Percentiles rank a stretch among this genome's conserved stretches.
Evolutionary conservation across 139 green algal species (phyloP).

Genomic region (Pseudopediastrum boryanum): DNA sequence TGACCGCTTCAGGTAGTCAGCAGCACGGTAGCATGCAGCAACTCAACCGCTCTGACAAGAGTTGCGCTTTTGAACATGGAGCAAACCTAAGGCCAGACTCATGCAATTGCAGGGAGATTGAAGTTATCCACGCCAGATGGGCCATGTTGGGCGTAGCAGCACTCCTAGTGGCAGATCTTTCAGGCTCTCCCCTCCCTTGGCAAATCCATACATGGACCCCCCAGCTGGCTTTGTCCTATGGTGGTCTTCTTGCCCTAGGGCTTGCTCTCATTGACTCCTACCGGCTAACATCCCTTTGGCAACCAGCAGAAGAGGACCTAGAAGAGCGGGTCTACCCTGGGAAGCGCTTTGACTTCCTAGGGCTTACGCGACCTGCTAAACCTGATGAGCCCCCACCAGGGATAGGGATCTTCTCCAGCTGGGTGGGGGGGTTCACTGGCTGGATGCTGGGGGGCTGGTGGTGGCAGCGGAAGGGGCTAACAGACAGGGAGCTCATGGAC

Average conservation of each 20-base stretch:
- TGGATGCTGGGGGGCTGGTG: conserved; percentile 40
- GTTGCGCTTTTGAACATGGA: too few species aligned
- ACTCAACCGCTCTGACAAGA: not conserved
- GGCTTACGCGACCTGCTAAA: not conserved
- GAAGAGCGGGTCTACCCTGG: conserved; percentile 30
- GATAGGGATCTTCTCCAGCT: conserved; percentile 27
- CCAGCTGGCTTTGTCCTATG: too few species aligned
- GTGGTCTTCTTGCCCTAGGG: conserved; percentile 9
- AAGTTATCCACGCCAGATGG: conserved; percentile 98
- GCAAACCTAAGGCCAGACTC: too few species aligned
- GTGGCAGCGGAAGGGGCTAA: conserved; percentile 17
- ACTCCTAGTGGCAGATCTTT: conserved; percentile 20
- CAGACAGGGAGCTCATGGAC: conserved; percentile 20
- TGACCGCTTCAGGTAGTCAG: conserved; percentile 19
- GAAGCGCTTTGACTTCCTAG: conserved; percentile 29
- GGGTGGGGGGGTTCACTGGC: conserved; percentile 28
- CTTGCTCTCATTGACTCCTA: conserved; percentile 27
- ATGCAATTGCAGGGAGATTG: conserved; percentile 73
- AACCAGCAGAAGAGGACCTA: conserved; percentile 27
- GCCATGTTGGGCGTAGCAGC: conserved; percentile 87
- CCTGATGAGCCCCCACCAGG: conserved; percentile 10
- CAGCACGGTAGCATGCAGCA: not conserved
- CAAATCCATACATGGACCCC: too few species aligned
- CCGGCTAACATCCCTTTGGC: conserved; percentile 27
- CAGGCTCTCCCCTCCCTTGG: conserved; percentile 22